Evolutionary conservation across 2,329 filamentous ascomycete genomes (phyloP), one percentile per base, ranked within the genome.

Genomic region (Trichoderma guizhouense): DNA sequence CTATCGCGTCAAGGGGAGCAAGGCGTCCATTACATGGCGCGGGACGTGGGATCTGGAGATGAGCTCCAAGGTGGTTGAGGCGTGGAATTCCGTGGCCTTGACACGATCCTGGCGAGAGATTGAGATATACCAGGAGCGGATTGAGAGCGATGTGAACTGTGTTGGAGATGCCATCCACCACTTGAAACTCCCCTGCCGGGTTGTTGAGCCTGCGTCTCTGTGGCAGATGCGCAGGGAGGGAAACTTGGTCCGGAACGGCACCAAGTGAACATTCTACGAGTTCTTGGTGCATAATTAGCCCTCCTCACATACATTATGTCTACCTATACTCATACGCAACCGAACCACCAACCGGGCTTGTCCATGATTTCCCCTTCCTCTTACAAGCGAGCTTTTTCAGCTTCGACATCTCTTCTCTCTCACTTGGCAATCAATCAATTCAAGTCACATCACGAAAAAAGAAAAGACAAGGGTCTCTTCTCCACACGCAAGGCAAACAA

Each of bases 191-290:
- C 79, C 79, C 57, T 77, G 76, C 47, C 73, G 75, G 75, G 78
- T 81, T n/a, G 73, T 80, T 74, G 73, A 78, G 63, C 78, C 79
- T 67, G 75, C 62, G 32, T 80, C 79, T 43, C 76, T 80, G 55
- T 79, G 78, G 76, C 79, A 81, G 70, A 79, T 81, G 30, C 78
- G 77, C 72, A 77, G 63, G 73, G 77, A 78, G 79, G 60, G 36
- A 51, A 51, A 51, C 43, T 21, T 51, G 43, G 43, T 51, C 18
- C n/a, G 8, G 43, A 21, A 51, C n/a, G 18, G n/a, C 43, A 51
- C 43, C 34, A 36, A 14, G 12, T 21, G 18, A 21, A 12, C n/a
- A 21, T 51, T 21, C 9, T 12, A 11, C 34, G 36, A 15, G 18
- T 7, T 39, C n/a, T 12, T 21, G n/a, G 18, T 21, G 9, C 36